Conservation (phyloP, 2,329 filamentous ascomycete species). For the Xylaria sp. region DNA sequence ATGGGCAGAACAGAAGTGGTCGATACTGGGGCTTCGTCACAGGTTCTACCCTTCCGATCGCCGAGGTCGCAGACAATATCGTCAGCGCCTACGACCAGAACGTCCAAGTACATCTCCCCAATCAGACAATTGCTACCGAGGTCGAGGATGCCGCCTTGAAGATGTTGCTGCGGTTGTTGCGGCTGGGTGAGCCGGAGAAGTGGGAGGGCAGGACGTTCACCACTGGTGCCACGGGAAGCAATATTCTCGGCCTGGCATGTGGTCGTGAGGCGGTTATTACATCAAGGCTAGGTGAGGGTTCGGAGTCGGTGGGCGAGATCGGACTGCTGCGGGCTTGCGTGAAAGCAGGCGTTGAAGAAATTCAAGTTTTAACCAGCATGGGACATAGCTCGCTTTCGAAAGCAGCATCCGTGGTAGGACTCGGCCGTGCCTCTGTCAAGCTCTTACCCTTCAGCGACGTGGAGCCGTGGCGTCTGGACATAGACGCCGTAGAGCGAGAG, state of each 20-base stretch:
- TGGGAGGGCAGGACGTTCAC: constrained; percentile 68
- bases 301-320: constrained; percentile 70
- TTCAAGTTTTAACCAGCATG: constrained; percentile 83
- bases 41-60: constrained; percentile 81
- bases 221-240: constrained; percentile 77
- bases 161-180: constrained; percentile 75
- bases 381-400: constrained; percentile 88
- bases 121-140: constrained; percentile 78
- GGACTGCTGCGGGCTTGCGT: constrained; percentile 76
- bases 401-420: constrained; percentile 82
- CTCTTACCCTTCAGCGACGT: constrained; percentile 63
- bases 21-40: constrained; percentile 92
- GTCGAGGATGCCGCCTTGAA: constrained; percentile 79
- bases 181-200: constrained; percentile 68
- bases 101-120: constrained; percentile 81
- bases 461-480: constrained; percentile 76
- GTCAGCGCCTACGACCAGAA: constrained; percentile 86
- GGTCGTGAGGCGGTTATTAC: constrained; percentile 72
- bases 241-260: constrained; percentile 79
- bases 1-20: constrained; percentile 70
- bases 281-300: constrained; percentile 47
- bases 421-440: constrained; percentile 76
- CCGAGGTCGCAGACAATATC: constrained; percentile 84
- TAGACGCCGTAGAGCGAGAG: constrained; percentile 71
- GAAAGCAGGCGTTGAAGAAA: constrained; percentile 69